Conservation (phyloP, 805 yeast genomes). For the Saturnispora silvae region DNA sequence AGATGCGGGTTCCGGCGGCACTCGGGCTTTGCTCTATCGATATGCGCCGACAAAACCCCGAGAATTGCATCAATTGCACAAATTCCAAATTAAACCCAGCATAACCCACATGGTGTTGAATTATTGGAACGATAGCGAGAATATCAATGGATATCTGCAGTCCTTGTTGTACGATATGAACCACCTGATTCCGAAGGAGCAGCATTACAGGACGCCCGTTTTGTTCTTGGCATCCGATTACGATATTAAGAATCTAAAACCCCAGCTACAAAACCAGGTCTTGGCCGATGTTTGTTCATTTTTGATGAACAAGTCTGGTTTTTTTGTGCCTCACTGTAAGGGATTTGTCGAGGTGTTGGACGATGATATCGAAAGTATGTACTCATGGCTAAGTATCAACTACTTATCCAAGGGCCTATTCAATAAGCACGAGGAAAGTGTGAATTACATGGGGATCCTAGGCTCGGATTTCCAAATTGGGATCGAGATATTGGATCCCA, state of each 20-base stretch:
- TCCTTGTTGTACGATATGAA: constrained; percentile 38
- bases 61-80: constrained; percentile 19
- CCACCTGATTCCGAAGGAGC: constrained; percentile 46
- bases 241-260: constrained; percentile 52
- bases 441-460: too few relatives aligned
- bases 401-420: too few relatives aligned
- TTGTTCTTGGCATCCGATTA: constrained; percentile 62
- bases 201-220: constrained; percentile 53
- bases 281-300: constrained; percentile 40
- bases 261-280: constrained; percentile 34
- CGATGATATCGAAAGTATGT: constrained; percentile 57
- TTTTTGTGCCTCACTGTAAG: constrained; percentile 50
- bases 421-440: too few relatives aligned
- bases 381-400: constrained; percentile 58
- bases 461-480: too few relatives aligned
- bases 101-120: constrained; percentile 49
- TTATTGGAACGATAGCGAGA: constrained; percentile 36
- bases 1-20: constrained; percentile 60
- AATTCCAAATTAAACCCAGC: constrained; percentile 47
- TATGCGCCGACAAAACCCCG: constrained; percentile 35
- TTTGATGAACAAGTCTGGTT: constrained; percentile 35
- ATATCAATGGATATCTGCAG: constrained; percentile 43
- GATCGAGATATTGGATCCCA: too few relatives aligned
- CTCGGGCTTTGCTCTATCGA: constrained; percentile 49
- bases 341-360: constrained; percentile 50